Percentiles rank a stretch among this genome's conserved stretches.
Evolutionary conservation across 306 rosid species (phyloP).

Genomic region (Glycine tomentella): DNA sequence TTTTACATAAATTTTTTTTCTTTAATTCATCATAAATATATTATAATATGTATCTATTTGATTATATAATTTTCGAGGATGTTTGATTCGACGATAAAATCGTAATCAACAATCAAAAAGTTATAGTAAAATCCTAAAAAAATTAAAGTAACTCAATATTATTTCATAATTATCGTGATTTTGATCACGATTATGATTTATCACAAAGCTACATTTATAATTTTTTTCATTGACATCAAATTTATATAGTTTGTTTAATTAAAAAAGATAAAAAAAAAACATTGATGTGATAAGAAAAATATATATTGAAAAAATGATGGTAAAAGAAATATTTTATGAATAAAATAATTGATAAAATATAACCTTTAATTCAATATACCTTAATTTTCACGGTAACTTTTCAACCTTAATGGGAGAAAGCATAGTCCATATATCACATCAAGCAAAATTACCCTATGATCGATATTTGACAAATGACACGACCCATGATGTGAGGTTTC

Average conservation of each 20-base stretch:
- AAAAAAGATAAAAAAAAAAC: background rate
- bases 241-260: background rate
- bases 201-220: background rate
- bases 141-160: too few species aligned
- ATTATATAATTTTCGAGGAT: background rate
- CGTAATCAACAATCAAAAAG: too few species aligned
- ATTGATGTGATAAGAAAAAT: background rate
- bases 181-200: too few species aligned
- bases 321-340: background rate
- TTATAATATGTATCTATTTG: background rate
- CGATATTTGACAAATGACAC: conserved; percentile 4
- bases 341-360: background rate
- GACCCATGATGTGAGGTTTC: conserved; percentile 27
- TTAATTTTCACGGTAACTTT: conserved; percentile 5
- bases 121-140: too few species aligned
- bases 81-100: too few species aligned
- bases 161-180: too few species aligned
- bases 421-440: conserved; percentile 27
- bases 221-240: background rate
- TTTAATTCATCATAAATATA: background rate
- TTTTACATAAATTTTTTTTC: background rate
- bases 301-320: background rate
- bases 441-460: background rate
- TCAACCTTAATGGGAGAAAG: background rate
- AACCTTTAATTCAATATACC: background rate